phyloP scores from a whole-genome alignment of 371 early-diverging fungal genomes.

The Mucor sp. region DNA sequence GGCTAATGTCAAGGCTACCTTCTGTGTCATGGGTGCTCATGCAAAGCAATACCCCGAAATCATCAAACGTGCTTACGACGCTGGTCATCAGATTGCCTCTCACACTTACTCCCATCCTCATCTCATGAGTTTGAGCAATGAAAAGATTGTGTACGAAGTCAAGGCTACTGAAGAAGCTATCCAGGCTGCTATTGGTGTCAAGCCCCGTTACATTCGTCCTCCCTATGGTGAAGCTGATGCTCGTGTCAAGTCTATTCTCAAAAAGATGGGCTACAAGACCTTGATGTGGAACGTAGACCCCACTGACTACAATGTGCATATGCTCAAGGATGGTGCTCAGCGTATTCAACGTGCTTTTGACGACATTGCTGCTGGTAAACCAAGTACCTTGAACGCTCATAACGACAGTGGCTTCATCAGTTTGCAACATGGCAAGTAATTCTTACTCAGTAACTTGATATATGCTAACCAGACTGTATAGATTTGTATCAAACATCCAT shows the following conservation, averaged over 20 bases:
- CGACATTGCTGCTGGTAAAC: slow-evolving; percentile 15
- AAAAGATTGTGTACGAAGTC: slow-evolving; percentile 36
- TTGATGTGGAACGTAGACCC: slow-evolving; percentile 59
- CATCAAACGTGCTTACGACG: slow-evolving; percentile 41
- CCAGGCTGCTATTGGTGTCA: slow-evolving; percentile 47
- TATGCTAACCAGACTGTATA: slow-evolving; percentile 5
- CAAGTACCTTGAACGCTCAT: slow-evolving; percentile 31
- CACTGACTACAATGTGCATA: slow-evolving; percentile 39
- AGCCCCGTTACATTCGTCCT: slow-evolving; percentile 61
- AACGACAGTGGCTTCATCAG: slow-evolving; percentile 42
- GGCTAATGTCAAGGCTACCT: slow-evolving; percentile 59
- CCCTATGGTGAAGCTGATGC: slow-evolving; percentile 57
- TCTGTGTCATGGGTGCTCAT: slow-evolving; percentile 66
- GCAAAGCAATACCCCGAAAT: slow-evolving; percentile 28
- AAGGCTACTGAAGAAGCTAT: slow-evolving; percentile 51
- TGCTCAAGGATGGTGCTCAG: slow-evolving; percentile 15
- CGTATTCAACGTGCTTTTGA: slow-evolving; percentile 28
- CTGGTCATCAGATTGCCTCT: slow-evolving; percentile 56
- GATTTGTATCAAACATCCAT: slow-evolving; percentile 48
- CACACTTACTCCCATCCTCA: slow-evolving; percentile 58
- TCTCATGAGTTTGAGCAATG: slow-evolving; percentile 36
- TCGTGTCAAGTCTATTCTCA: slow-evolving; percentile 49
- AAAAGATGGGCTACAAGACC: slow-evolving; percentile 48
- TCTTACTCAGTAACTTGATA: background rate
- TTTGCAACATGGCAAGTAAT: slow-evolving; percentile 40